These are phyloP conservation scores for Blastomyces gilchristii DNA, from an alignment of 2,329 filamentous ascomycete species.

Conservation along the genomic window DNA sequence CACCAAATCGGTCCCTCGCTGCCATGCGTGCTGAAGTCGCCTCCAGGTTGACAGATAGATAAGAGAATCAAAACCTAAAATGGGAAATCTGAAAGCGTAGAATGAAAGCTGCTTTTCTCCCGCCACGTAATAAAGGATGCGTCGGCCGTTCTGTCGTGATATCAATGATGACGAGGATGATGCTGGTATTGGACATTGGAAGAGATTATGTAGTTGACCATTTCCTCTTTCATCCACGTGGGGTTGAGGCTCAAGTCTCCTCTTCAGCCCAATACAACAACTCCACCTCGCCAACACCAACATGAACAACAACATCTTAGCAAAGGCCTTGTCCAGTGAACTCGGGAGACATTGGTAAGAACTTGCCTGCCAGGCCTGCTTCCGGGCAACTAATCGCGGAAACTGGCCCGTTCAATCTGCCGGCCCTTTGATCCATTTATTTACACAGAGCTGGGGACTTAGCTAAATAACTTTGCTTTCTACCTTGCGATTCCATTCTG, in stretches of 20 bases:
- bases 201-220: background rate
- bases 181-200: background rate
- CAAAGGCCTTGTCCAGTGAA: background rate
- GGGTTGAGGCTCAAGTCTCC: background rate
- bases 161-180: background rate
- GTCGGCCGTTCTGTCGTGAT: conserved; percentile 1
- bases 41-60: conserved; percentile 58
- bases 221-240: background rate
- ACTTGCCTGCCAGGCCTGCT: background rate
- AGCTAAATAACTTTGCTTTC: background rate
- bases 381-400: background rate
- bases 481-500: background rate
- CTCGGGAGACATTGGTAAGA: background rate
- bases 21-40: conserved; percentile 92
- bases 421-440: background rate
- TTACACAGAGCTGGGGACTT: background rate
- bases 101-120: conserved; percentile 2
- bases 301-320: background rate
- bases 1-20: conserved; percentile 84
- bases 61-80: background rate
- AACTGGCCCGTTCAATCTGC: background rate
- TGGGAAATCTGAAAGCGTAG: background rate
- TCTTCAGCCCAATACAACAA: background rate
- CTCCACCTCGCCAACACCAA: background rate
- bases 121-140: background rate